These are phyloP conservation scores for Phascolomyces articulosus DNA, from an alignment of 371 early-diverging fungal species.

Conservation along the genomic window DNA sequence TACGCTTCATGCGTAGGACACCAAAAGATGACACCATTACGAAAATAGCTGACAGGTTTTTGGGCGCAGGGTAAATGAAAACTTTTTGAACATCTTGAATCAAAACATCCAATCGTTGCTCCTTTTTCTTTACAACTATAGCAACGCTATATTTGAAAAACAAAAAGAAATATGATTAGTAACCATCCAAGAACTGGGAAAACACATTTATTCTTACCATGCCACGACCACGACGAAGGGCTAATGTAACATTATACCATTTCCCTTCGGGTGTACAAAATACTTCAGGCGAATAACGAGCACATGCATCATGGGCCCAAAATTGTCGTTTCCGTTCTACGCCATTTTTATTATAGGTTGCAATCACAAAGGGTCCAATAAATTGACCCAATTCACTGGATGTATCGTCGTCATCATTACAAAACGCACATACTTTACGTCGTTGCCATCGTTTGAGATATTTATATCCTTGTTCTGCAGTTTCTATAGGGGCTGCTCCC, in stretches of 20 bases:
- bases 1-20: conserved; percentile 78
- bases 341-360: conserved; percentile 46
- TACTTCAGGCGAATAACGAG: conserved; percentile 86
- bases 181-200: no score
- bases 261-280: conserved; percentile 65
- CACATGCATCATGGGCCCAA: conserved; percentile 90
- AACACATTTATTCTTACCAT: conserved; percentile 48
- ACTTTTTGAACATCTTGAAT: conserved; percentile 80
- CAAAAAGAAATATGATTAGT: no score
- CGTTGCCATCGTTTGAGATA: conserved; percentile 55
- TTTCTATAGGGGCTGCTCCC: conserved; percentile 32
- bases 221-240: conserved; percentile 75
- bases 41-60: conserved; percentile 72
- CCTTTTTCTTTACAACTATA: conserved; percentile 79
- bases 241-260: conserved; percentile 88
- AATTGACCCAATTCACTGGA: conserved; percentile 58
- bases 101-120: conserved; percentile 90
- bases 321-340: conserved; percentile 61
- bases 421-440: conserved; percentile 73
- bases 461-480: conserved; percentile 47
- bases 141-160: conserved; percentile 55
- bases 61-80: conserved; percentile 85
- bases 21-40: conserved; percentile 85
- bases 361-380: conserved; percentile 61
- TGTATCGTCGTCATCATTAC: conserved; percentile 73